Conservation (phyloP, 352 stramenopile species). For the Globisporangium apiculatum region DNA sequence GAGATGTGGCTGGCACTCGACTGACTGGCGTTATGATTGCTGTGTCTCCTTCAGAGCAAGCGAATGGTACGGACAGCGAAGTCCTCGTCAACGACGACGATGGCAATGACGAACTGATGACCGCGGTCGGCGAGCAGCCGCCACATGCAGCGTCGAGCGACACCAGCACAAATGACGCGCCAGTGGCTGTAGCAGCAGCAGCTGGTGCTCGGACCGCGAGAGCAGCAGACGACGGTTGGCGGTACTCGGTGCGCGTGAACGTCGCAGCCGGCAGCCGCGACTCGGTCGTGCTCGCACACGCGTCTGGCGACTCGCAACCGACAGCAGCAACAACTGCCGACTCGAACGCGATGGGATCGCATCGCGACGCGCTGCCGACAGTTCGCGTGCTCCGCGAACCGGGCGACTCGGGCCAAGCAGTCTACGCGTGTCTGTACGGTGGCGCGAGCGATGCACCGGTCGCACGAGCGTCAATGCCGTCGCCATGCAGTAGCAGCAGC, state of each 20-base stretch:
- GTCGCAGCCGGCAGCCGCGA: slow-evolving; percentile 18
- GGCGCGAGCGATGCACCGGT: not conserved
- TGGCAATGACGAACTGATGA: not conserved
- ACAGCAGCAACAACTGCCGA: too few species aligned
- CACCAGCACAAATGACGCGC: too few species aligned
- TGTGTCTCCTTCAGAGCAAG: too few species aligned
- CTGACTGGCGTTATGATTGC: too few species aligned
- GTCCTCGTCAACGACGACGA: not conserved
- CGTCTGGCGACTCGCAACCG: not conserved
- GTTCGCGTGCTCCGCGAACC: slow-evolving; percentile 33
- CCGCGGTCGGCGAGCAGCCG: not conserved
- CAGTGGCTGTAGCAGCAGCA: not conserved
- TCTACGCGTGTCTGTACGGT: slow-evolving; percentile 26
- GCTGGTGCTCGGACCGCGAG: too few species aligned
- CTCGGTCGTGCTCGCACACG: slow-evolving; percentile 9
- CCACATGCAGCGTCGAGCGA: not conserved
- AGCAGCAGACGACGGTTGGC: not conserved
- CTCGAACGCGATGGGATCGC: not conserved
- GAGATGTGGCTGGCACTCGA: too few species aligned
- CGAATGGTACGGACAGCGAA: not conserved
- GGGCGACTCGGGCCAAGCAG: slow-evolving; percentile 21
- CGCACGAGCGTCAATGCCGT: too few species aligned
- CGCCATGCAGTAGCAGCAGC: not conserved
- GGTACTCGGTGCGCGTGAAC: slow-evolving; percentile 27
- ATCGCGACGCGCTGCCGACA: not conserved